Evolutionary conservation across 2,329 filamentous ascomycete species (phyloP), one percentile per base, ranked within the genome.

Genomic region (Alternaria alternata): DNA sequence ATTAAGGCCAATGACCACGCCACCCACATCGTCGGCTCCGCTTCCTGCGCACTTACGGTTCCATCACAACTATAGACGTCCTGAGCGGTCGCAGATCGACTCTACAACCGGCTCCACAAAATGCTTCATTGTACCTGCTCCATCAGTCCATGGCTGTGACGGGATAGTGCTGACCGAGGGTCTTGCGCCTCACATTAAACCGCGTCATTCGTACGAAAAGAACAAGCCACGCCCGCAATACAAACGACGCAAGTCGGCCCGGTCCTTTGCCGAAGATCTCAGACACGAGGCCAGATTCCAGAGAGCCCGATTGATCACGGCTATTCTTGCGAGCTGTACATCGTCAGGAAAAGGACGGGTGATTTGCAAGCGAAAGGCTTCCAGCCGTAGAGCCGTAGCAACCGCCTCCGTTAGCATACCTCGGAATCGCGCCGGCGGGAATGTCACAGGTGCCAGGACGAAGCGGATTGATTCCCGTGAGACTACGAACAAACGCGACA

Each of bases 141-240:
- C 63, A 8, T 36, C 51, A 32, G 61, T 75, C 36, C 69, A 68
- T 46, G 73, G 74, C 28, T 77, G 75, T 28, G 74, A 70, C 16
- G 72, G 72, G 7, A 39, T 76, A 12, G 57, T 75, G 39, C 62
- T 64, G 24, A 62, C 62, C n/a, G 53, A 61, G 36, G 72, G 66
- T 47, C 52, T 72, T 14, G 56, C 59, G 24, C 66, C 65, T 36
- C 65, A 64, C 12, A 67, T 64, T 18, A 65, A 63, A 32, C 36
- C 63, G 14, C 46, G 53, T 18, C 32, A 46, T 24, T 46, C 52
- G 12, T 49, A 62, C 41, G 47, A 51, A 24, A 59, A 49, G 42
- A 42, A 34, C 30, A 58, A 54, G n/a, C 14, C 32, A 24, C 39
- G 30, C 12, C 51, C 43, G 8, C 18, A 52, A 39, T 43, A 55